Evolutionary conservation across 441 rosid species (phyloP), one percentile per base, ranked within the genome.

Genomic region (Capsella rubella): DNA sequence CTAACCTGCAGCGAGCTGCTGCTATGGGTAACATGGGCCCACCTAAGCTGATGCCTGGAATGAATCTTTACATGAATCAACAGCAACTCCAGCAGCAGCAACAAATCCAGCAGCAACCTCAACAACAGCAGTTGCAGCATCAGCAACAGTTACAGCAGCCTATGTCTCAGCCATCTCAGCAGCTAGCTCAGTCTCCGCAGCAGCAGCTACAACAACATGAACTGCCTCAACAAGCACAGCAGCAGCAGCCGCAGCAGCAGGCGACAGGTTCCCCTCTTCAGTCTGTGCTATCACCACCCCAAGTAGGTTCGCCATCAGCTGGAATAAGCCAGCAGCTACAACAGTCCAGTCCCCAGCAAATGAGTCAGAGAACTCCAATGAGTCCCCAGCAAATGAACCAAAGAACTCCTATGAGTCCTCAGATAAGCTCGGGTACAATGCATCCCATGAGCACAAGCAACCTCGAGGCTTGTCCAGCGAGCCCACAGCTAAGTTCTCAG

Each of bases 401-500:
- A 67, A 86, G 95, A 72, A 93, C 98, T 55, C 94, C 97, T 5
- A 84, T 93, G 97, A 96, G 99, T 82, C 99, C 98, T 27, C 99
- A 93, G 83, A 42, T 93, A 71, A 90, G 97, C 79, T 89, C 97
- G 2, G 96, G 97, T 66, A 85, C 90, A 7, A 83, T 90, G 69
- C 97, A 91, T 73, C 86, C 88, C 66, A 67, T 89, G 79, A 89
- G 88, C 84, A 83, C 90, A 42, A 88, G 95, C 75, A 93, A 91
- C 79, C 87, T 89, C 8, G 99, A 90, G 64, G 83, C 81, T 31
- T 87, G 97, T 76, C 98, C 99, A 15, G 90, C 97, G 16, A 96
- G 98, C 72, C 99, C 98, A 37, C 99, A 96, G 80, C 72, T 89
- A 75, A 96, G 98, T 81, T 93, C 98, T 53, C 97, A 93, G 88